These are phyloP conservation scores for Fusarium oligoseptatum DNA, from an alignment of 2,329 filamentous ascomycete genomes.

Conservation along the genomic window DNA sequence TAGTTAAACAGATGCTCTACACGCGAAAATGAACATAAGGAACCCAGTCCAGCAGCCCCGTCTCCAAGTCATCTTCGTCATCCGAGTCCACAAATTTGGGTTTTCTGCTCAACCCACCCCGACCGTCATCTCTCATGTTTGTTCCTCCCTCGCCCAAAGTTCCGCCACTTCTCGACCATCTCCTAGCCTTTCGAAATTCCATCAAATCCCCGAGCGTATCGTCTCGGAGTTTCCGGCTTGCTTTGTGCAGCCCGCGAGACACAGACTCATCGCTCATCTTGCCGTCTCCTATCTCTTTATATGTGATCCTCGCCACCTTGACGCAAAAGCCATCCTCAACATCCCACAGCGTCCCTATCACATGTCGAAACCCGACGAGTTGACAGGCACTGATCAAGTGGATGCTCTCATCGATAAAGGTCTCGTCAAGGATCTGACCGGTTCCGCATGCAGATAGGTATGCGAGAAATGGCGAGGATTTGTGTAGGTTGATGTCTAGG, in stretches of 20 bases:
- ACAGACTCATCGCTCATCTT: not conserved
- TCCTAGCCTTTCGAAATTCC: not conserved
- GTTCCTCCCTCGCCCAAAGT: not conserved
- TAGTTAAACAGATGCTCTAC: not conserved
- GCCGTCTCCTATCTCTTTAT: not conserved
- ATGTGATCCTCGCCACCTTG: not conserved
- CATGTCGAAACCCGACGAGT: not conserved
- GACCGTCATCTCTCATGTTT: not conserved
- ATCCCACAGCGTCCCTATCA: conserved; percentile 5
- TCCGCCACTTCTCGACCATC: not conserved
- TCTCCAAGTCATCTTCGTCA: not conserved
- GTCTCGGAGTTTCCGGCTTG: not conserved
- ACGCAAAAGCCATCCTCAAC: not conserved
- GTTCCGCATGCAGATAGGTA: conserved; percentile 7
- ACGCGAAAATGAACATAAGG: not conserved
- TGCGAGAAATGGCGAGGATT: not conserved
- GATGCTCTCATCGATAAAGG: conserved; percentile 2
- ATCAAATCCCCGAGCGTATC: not conserved
- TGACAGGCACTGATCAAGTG: conserved; percentile 12
- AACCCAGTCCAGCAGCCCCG: not conserved
- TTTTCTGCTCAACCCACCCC: not conserved
- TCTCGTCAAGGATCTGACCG: not conserved
- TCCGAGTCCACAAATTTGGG: not conserved
- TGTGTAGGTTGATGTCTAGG: not conserved
- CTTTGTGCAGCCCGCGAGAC: not conserved